Base-by-base conservation (phyloP, 768 basidiomycete genomes). In the Coprinopsis cinerea region DNA sequence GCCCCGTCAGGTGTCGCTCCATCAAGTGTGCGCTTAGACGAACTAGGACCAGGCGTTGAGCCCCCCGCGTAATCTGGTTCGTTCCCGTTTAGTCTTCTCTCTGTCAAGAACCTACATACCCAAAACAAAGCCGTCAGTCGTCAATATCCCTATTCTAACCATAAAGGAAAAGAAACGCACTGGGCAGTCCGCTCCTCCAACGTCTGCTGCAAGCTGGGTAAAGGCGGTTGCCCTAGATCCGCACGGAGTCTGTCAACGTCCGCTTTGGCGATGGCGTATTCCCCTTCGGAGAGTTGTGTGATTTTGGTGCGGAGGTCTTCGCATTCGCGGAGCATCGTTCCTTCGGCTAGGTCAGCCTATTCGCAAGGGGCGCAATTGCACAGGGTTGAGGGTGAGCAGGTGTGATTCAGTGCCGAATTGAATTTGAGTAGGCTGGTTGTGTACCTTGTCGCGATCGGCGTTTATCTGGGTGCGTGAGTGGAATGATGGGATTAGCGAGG, bases 221-320 rank as follows among this genome's bases (percentile, higher is more conserved):
- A 64, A 1, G 89, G 81, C 0, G 78, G 68, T 56, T 91, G 83
- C 0, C 88, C 89, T 5, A 92, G 79, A 60, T 92, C 88, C 45
- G 72, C 71, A 34, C 89, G 78, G 39, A 92, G 70, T 46, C 76
- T 68, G 60, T 92, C 89, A 41, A 92, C 89, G 53, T 91, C 88
- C 24, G 65, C 65, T 62, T 91, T 91, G 3, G 88, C 83, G 6
- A 67, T 63, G 13, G 83, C 72, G 59, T 92, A 92, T 55, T 90
- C 88, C 28, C 83, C 84, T 41, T 88, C 87, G 18, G 84, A 81
- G 10, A 92, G 71, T 11, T 67, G 64, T 30, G 71, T 67, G 53
- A 92, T 89, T 64, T 85, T 85, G 30, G 67, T 61, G 3, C 82
- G 81, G 25, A 88, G 74, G n/a, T 84, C 83, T 18, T 61, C 59